Conservation (phyloP, 1,284 basidiomycete genomes). For the Megacollybia platyphylla region DNA sequence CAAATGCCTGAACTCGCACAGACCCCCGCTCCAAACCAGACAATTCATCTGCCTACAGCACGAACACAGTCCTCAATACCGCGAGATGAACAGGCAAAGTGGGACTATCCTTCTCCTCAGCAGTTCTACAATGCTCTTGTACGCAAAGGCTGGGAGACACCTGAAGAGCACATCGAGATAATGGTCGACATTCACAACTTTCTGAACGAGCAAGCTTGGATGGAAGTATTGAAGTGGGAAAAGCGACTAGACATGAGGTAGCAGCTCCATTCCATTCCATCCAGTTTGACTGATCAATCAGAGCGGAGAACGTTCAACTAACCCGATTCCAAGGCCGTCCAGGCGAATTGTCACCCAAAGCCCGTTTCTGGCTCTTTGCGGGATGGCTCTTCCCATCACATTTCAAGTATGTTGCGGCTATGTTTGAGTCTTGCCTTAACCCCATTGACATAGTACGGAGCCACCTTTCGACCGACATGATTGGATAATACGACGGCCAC, state of each 20-base stretch:
- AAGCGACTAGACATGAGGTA: constrained; percentile 43
- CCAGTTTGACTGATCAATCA: constrained; percentile 9
- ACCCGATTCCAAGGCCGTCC: constrained; percentile 85
- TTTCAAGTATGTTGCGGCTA: constrained; percentile 60
- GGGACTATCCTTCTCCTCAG: constrained; percentile 98
- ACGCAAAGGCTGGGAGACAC: constrained; percentile 96
- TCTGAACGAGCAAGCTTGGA: constrained; percentile 94
- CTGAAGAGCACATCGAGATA: constrained; percentile 90
- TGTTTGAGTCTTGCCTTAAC: neutral
- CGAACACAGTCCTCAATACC: constrained; percentile 82
- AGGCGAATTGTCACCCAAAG: constrained; percentile 82
- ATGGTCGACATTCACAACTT: constrained; percentile 99
- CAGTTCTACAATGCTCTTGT: constrained; percentile 98
- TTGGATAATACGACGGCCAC: constrained; percentile 81
- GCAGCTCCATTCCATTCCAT: constrained; percentile 14
- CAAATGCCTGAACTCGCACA: constrained; percentile 83
- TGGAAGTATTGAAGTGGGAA: constrained; percentile 94
- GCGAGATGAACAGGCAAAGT: constrained; percentile 45
- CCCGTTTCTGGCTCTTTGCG: constrained; percentile 73
- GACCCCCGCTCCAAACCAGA: constrained; percentile 45
- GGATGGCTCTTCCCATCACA: constrained; percentile 80
- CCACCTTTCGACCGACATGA: constrained; percentile 99
- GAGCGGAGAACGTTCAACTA: constrained; percentile 51
- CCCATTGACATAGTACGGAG: constrained; percentile 46
- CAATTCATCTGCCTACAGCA: constrained; percentile 55